Conservation (phyloP, 768 basidiomycete genomes). For the Cubamyces sp. region DNA sequence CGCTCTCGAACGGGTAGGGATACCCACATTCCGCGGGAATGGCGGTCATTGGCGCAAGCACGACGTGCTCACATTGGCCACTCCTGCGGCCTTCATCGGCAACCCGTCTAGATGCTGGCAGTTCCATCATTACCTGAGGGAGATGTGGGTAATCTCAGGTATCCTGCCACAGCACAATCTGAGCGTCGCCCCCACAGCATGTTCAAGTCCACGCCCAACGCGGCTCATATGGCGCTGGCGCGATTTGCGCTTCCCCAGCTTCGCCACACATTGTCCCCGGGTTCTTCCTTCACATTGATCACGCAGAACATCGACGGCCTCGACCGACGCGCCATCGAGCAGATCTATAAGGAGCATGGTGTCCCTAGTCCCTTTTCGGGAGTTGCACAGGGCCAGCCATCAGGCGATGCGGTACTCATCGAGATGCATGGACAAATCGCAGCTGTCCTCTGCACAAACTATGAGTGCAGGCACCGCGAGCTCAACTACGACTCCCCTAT, state of each 20-base stretch:
- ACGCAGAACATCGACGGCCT: slow-evolving; percentile 67
- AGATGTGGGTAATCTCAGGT: slow-evolving; percentile 18
- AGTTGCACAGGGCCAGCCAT: neutral
- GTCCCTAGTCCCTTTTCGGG: slow-evolving; percentile 8
- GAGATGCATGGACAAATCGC: slow-evolving; percentile 68
- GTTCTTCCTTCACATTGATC: slow-evolving; percentile 50
- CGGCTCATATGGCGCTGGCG: slow-evolving; percentile 59
- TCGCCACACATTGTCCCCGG: slow-evolving; percentile 44
- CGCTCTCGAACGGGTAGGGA: slow-evolving; percentile 20
- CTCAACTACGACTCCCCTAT: slow-evolving; percentile 36
- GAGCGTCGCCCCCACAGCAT: neutral
- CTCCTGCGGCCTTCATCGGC: slow-evolving; percentile 50
- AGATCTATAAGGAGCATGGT: neutral
- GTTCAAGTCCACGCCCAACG: slow-evolving; percentile 50
- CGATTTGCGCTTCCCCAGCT: slow-evolving; percentile 44
- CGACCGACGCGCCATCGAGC: slow-evolving; percentile 42
- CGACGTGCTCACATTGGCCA: slow-evolving; percentile 51
- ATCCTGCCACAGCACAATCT: slow-evolving; percentile 30
- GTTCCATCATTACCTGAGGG: slow-evolving; percentile 60
- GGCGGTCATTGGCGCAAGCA: slow-evolving; percentile 54
- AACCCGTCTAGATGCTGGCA: slow-evolving; percentile 58
- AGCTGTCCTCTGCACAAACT: slow-evolving; percentile 47
- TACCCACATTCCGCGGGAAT: slow-evolving; percentile 53
- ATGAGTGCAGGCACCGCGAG: slow-evolving; percentile 44
- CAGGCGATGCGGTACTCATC: slow-evolving; percentile 27